phyloP scores from a whole-genome alignment of 1,284 basidiomycete genomes.

The Termitomyces sp. region DNA sequence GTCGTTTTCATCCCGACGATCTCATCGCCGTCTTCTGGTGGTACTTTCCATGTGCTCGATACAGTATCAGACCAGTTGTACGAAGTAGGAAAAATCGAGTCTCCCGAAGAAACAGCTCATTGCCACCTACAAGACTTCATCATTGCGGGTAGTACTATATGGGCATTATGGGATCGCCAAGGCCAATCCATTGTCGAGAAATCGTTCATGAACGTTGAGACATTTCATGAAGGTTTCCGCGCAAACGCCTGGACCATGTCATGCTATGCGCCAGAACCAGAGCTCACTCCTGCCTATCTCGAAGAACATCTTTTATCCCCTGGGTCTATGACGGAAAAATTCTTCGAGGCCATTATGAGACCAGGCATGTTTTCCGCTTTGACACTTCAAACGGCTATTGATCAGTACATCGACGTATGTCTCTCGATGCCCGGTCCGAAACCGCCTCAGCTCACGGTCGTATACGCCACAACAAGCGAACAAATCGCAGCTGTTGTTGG shows the following conservation, averaged over 20 bases:
- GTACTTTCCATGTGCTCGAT: conserved; percentile 62
- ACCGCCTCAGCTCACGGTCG: conserved; percentile 49
- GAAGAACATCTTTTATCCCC: conserved; percentile 73
- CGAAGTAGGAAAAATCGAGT: conserved; percentile 51
- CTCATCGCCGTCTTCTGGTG: conserved; percentile 56
- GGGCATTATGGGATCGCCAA: conserved; percentile 72
- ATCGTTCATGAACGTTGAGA: conserved; percentile 39
- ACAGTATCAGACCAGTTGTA: conserved; percentile 50
- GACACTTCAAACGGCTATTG: conserved; percentile 75
- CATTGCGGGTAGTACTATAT: conserved; percentile 47
- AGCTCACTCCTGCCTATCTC: conserved; percentile 80
- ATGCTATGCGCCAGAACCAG: conserved; percentile 58
- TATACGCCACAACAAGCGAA: conserved; percentile 67
- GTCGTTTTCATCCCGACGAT: conserved; percentile 65
- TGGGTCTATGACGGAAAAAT: conserved; percentile 73
- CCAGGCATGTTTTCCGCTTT: conserved; percentile 84
- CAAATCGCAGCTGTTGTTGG: conserved; percentile 85
- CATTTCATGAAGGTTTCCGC: conserved; percentile 25
- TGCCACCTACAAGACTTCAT: conserved; percentile 75
- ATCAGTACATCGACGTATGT: conserved; percentile 74
- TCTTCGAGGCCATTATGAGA: conserved; percentile 76
- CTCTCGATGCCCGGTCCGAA: conserved; percentile 57
- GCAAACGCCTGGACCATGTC: conserved; percentile 47
- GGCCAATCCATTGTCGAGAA: conserved; percentile 68
- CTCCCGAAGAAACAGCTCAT: conserved; percentile 52